phyloP scores from a whole-genome alignment of 176 grass and related monocot genomes.

The Hsuehochloa calcarea region DNA sequence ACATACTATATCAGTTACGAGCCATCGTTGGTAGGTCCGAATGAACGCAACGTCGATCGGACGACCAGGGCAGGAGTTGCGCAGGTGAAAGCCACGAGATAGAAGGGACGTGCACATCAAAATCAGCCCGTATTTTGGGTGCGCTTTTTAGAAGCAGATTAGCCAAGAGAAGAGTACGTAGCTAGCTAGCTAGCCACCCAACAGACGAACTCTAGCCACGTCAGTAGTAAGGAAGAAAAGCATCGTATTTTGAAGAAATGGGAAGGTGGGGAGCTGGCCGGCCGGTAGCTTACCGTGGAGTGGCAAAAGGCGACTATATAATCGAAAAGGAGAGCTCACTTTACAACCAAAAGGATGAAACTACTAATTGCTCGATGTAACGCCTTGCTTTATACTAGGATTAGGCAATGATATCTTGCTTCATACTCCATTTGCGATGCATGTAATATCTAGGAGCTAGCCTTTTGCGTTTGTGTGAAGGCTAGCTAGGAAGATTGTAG shows the following conservation, averaged over 20 bases:
- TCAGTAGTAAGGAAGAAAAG: not conserved
- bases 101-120: not conserved
- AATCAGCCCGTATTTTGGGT: not conserved
- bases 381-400: not conserved
- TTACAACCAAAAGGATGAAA: not conserved
- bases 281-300: constrained; percentile 39
- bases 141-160: not conserved
- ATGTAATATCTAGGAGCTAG: not conserved
- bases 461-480: not conserved
- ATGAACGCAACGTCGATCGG: not conserved
- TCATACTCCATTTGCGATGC: not conserved
- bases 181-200: too few species aligned
- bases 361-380: not conserved
- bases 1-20: not conserved
- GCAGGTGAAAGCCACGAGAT: not conserved
- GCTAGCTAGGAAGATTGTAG: not conserved
- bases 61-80: not conserved
- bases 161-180: not conserved
- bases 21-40: not conserved
- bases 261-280: not conserved
- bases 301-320: constrained; percentile 14
- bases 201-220: not conserved
- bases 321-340: constrained; percentile 18
- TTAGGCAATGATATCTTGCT: not conserved
- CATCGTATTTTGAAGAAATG: not conserved